Base-by-base conservation (phyloP, 352 stramenopile genomes). In the Phytophthora podocarpi region DNA sequence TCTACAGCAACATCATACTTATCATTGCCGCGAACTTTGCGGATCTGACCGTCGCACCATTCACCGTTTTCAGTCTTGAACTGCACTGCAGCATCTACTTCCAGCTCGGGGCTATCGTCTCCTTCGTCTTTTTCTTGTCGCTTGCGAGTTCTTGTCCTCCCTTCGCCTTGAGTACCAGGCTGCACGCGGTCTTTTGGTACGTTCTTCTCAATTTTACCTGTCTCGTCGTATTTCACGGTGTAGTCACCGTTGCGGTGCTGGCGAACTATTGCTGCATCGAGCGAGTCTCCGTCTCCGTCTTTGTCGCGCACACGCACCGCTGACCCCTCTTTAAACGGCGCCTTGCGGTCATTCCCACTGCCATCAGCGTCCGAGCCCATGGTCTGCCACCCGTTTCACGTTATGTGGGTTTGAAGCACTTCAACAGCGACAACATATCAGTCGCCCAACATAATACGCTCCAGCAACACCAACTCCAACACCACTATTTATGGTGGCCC, bases 1-100 rank as follows among this genome's bases (percentile, higher is more conserved):
- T 85, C 75, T n/a, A 77, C 23, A 7, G 55, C 71, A 34, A 89
- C 42, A 15, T 89, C 79, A 30, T 71, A 87, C 13, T 56, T 72
- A n/a, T 70, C 79, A 50, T 85, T 81, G 11, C 66, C 78, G 3
- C 70, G 74, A 11, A 64, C 51, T 49, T 65, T 75, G 6, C 32
- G 47, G 2, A 89, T 63, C 3, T 46, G 67, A 35, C 72, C 79
- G 4, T 52, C 34, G 5, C 36, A 42, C 79, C 77, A 89, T 15
- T 61, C 34, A 4, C 65, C 77, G 2, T 69, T 63, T 23, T 73
- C 55, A 35, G 61, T 70, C 46, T 78, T 70, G 47, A 77, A 76
- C 41, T 89, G 72, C 15, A 89, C 70, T 5, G 35, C 52, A 27
- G 63, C 48, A 12, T 67, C 41, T 5, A 68, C 70, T 52, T 57